These are phyloP conservation scores for Uromyces viciae-fabae DNA, from an alignment of 1,284 basidiomycete genomes.

Conservation along the genomic window DNA sequence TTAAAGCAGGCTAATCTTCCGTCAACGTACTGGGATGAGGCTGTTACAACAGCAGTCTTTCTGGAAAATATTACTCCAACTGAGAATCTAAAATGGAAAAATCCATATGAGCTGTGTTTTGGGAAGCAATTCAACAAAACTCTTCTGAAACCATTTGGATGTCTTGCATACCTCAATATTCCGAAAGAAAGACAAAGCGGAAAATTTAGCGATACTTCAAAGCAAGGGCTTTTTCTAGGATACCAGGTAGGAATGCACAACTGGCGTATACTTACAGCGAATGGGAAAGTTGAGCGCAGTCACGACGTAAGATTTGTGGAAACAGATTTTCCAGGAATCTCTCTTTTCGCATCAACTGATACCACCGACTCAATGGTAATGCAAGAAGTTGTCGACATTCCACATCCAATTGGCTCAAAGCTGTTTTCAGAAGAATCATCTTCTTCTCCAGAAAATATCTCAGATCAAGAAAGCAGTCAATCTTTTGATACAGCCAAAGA, in stretches of 20 bases:
- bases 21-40: conserved; percentile 54
- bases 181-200: not conserved
- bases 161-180: conserved; percentile 1
- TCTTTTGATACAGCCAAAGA: no score
- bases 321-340: not conserved
- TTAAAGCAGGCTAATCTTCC: conserved; percentile 52
- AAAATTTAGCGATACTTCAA: conserved; percentile 17
- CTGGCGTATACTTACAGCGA: not conserved
- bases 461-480: no score
- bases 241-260: conserved; percentile 15
- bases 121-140: not conserved
- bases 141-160: conserved; percentile 12
- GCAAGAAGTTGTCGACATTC: no score
- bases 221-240: not conserved
- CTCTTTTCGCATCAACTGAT: no score
- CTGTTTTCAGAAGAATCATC: no score
- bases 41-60: conserved; percentile 52
- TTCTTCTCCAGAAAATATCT: no score
- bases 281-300: not conserved
- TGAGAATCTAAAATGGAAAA: not conserved
- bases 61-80: conserved; percentile 54
- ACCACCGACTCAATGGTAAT: no score
- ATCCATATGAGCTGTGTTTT: not conserved
- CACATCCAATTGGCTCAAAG: no score
- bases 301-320: conserved; percentile 17